These are phyloP conservation scores for Gyrodon lividus DNA, from an alignment of 768 basidiomycete genomes.

Conservation along the genomic window DNA sequence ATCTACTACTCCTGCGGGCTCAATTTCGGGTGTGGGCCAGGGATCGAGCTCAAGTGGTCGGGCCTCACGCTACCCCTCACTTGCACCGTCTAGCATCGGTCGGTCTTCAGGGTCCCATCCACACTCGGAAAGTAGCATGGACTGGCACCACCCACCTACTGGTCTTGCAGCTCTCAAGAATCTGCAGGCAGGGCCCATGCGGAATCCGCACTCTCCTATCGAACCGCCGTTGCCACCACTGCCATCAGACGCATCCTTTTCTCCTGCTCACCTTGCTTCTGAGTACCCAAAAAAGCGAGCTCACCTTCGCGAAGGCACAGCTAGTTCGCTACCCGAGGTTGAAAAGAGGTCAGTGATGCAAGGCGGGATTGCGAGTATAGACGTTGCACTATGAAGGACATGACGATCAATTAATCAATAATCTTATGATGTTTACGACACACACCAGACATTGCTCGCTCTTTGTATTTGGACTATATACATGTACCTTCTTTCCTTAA, in stretches of 20 bases:
- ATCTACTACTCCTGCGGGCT: constrained; percentile 14
- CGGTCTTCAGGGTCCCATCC: constrained; percentile 7
- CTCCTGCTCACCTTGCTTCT: background rate
- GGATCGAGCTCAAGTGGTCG: constrained; percentile 15
- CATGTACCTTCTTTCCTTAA: background rate
- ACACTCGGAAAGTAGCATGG: constrained; percentile 13
- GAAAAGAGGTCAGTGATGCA: constrained; percentile 19
- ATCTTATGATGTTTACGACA: constrained; percentile 20
- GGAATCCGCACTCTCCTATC: constrained; percentile 24
- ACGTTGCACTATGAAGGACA: constrained; percentile 18
- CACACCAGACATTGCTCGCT: background rate
- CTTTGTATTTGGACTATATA: too few relatives aligned
- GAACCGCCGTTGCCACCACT: constrained; percentile 3
- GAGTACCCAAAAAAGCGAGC: constrained; percentile 12
- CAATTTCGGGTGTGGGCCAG: constrained; percentile 12
- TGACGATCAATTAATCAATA: background rate
- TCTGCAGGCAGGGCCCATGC: constrained; percentile 12
- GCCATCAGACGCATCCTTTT: background rate
- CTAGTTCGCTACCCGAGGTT: constrained; percentile 21
- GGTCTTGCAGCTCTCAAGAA: constrained; percentile 21
- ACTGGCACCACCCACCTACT: constrained; percentile 26
- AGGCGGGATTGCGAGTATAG: constrained; percentile 27
- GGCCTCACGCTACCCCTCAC: constrained; percentile 29
- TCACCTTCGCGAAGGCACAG: constrained; percentile 19
- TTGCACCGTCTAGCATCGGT: constrained; percentile 19